Percentiles rank a stretch among this genome's conserved stretches.
phyloP scores from a whole-genome alignment of 1,284 basidiomycete genomes.

The Nidula niveotomentosa region DNA sequence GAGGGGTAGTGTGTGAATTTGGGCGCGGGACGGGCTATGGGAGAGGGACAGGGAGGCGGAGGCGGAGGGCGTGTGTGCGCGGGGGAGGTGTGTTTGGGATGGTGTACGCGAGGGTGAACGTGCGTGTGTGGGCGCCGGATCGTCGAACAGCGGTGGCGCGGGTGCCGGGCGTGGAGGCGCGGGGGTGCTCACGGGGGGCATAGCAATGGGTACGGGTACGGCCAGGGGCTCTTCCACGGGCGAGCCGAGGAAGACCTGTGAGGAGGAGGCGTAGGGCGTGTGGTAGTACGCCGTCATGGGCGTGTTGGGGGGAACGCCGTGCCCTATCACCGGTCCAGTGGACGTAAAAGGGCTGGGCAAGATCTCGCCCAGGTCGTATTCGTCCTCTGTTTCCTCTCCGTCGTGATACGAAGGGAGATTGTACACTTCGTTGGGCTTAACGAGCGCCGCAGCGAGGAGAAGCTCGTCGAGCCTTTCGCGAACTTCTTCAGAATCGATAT shows the following conservation, averaged over 20 bases:
- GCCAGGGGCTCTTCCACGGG: neutral
- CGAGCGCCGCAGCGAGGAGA: conserved; percentile 8
- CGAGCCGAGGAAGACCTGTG: conserved; percentile 23
- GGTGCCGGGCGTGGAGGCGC: conserved; percentile 14
- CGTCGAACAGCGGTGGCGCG: conserved; percentile 10
- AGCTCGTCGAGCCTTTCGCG: conserved; percentile 18
- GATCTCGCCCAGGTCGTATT: neutral
- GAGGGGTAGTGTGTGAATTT: too few species aligned
- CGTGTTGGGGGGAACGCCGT: conserved; percentile 12
- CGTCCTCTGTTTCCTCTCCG: neutral
- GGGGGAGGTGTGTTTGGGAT: too few species aligned
- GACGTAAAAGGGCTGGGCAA: conserved; percentile 4
- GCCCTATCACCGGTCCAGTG: neutral
- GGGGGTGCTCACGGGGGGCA: neutral
- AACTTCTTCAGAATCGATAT: conserved; percentile 28
- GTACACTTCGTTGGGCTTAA: conserved; percentile 1
- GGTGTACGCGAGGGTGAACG: too few species aligned
- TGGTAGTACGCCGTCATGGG: conserved; percentile 13
- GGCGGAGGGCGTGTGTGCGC: too few species aligned
- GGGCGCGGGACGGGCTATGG: too few species aligned
- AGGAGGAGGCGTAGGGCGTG: conserved; percentile 18
- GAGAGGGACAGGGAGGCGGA: too few species aligned
- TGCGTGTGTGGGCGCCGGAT: too few species aligned
- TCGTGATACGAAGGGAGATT: neutral
- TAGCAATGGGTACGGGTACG: conserved; percentile 10